Base-by-base conservation (phyloP, 2,329 filamentous ascomycete species). In the Alternaria sp. region DNA sequence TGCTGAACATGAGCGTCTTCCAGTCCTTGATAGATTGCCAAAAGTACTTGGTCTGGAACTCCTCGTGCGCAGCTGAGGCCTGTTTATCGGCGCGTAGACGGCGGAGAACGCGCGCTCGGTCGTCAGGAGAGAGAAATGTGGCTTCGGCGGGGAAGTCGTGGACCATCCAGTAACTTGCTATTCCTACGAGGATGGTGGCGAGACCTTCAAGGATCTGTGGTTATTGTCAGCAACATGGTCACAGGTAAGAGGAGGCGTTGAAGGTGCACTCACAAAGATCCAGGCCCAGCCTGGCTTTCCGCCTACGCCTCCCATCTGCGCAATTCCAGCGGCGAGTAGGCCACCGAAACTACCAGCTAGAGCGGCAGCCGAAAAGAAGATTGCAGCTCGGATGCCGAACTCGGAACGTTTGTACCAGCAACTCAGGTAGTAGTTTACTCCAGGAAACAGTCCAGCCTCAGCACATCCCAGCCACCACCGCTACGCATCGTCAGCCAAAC, bases 361-460 rank as follows among this genome's bases (percentile, higher is more conserved):
- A 0, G 93, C 92, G 0, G 93, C 92, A 0, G 92, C 91, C 0
- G 91, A 93, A 82, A 96, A 96, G 83, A 96, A 95, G 60, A 94
- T 88, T 14, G 92, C 91, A 65, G 91, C 89, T 37, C 93, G 88
- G n/a, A 93, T 85, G 54, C 92, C 93, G 58, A 96, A 91, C 73
- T 96, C 93, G 15, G 85, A 87, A 37, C 92, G 86, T 75, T 88
- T 90, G 73, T 96, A 97, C 93, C 93, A 96, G 75, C 91, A 94
- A 0, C 89, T 92, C 0, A 96, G 85, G 75, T 94, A 94, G 78
- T 93, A 95, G 69, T 91, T 92, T 15, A 94, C 87, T 2, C 84
- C 84, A 0, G 84, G 84, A 55, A 86, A 85, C 0, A 95, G 83
- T 7, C 92, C 92, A 9, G 92, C 84, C 77, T 96, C 92, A 15